Percentiles rank a stretch among this genome's conserved stretches.
phyloP scores from a whole-genome alignment of 2,329 filamentous ascomycete species.

The Ophiostoma piceae region DNA sequence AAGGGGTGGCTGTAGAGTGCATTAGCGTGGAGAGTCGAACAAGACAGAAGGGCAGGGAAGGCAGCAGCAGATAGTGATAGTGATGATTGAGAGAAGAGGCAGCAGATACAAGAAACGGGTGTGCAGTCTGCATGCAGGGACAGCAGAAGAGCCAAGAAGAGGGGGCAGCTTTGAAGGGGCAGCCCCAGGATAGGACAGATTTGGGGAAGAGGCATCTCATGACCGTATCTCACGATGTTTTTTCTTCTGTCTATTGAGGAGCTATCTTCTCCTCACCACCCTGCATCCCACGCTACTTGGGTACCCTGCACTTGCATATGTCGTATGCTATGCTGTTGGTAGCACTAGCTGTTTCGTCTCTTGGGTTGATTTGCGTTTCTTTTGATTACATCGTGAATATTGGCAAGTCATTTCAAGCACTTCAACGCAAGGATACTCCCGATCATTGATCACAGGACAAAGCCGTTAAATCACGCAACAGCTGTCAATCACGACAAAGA shows the following conservation, averaged over 20 bases:
- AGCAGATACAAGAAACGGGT: neutral
- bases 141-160: neutral
- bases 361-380: neutral
- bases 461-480: conserved; percentile 1
- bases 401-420: too few relatives aligned
- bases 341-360: conserved; percentile 2
- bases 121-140: conserved; percentile 7
- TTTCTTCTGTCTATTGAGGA: neutral
- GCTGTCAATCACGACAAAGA: neutral
- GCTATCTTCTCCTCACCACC: neutral
- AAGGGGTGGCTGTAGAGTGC: conserved; percentile 8
- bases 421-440: neutral
- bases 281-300: neutral
- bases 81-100: neutral
- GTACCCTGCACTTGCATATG: conserved; percentile 7
- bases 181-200: neutral
- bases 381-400: too few relatives aligned
- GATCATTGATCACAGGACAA: neutral
- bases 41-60: neutral
- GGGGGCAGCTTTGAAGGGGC: neutral
- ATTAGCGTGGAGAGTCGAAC: conserved; percentile 1
- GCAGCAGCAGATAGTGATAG: neutral
- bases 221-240: conserved; percentile 7
- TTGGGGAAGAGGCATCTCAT: neutral
- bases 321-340: neutral